Evolutionary conservation across 225 moss, liverwort and hornwort genomes (phyloP), one percentile per base, ranked within the genome.

Genomic region (Lunularia cruciata): DNA sequence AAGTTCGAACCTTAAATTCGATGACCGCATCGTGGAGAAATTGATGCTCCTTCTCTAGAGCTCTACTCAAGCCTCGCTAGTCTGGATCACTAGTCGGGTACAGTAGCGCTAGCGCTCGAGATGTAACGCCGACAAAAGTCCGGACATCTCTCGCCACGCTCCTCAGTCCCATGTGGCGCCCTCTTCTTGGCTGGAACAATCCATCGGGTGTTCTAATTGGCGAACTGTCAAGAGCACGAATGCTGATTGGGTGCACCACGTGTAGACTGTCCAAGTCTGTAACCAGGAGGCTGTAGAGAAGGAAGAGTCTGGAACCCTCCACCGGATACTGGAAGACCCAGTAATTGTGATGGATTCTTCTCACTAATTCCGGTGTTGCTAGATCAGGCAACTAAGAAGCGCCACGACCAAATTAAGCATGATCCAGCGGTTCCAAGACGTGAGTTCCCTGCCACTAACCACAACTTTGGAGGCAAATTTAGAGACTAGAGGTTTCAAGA

Each of bases 261-360:
- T 61, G 61, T 61, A 61, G 10, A 23, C 14, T 3, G 11, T 61
- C 22, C 39, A 40, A 61, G 19, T 38, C 38, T 12, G 12, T 0
- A 1, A 40, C 9, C 23, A 61, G 23, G 20, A 11, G 38, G 40
- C 14, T 8, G 37, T n/a, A 18, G 18, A n/a, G 38, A 38, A 9
- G 39, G 39, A 61, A 61, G 61, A 39, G 40, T 61, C 61, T 61
- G 39, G 61, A 61, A 61, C 1, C 23, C 61, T 61, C 61, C 9
- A 19, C 37, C 23, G 61, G 61, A 1, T 14, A 27, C 27, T 27
- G 10, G 54, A 3, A 8, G 43, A 43, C 11, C 16, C 16, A 43
- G 16, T 11, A 11, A 43, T 10, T 43, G 13, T 27, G 54, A 28
- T 26, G 12, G 28, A 27, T 2, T 48, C 8, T 48, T n/a, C 1